Evolutionary conservation across 1,284 basidiomycete species (phyloP), one percentile per base, ranked within the genome.

Genomic region (Melampsora americana): DNA sequence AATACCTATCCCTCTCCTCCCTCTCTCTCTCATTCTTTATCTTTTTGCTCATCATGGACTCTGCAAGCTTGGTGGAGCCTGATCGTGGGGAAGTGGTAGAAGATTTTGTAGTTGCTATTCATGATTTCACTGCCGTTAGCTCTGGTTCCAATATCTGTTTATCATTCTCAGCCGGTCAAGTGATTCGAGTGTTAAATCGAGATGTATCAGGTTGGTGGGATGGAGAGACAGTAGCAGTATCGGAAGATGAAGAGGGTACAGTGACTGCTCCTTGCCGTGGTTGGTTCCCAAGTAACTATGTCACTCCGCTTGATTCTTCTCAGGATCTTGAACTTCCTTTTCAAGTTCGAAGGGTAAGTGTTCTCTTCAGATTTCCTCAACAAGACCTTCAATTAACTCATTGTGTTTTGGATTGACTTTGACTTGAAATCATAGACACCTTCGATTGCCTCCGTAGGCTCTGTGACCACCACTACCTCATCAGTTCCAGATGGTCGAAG

Each of bases 181-280:
- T 95, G 69, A 94, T 99, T 78, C 89, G 89, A 78, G 93, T 98
- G 35, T 86, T 92, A 75, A 92, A 92, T 81, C 87, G 89, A 78
- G 94, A 98, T 83, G 79, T 86, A 0, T 92, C 90, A 78, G 96
- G 95, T 0, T 99, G 96, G 96, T 98, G 95, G 95, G 95, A 99
- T 82, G 95, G 96, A 12, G 93, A 98, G 84, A 84, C 96, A 26
- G n/a, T n/a, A n/a, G n/a, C n/a, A n/a, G 84, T 59, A 46, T 60
- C 60, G 26, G 75, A 66, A 32, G 69, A 70, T 59, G 39, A 16
- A n/a, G 71, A 1, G 66, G 69, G 32, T 50, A 20, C 26, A 66
- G 23, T 26, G 39, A 12, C 61, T 18, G 18, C 61, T 56, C 20
- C 65, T 56, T 79, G 89, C 72, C 85, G 93, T 80, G 96, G 96